These are phyloP conservation scores for Arthrinium phaeospermum DNA, from an alignment of 2,329 filamentous ascomycete genomes.

Conservation along the genomic window DNA sequence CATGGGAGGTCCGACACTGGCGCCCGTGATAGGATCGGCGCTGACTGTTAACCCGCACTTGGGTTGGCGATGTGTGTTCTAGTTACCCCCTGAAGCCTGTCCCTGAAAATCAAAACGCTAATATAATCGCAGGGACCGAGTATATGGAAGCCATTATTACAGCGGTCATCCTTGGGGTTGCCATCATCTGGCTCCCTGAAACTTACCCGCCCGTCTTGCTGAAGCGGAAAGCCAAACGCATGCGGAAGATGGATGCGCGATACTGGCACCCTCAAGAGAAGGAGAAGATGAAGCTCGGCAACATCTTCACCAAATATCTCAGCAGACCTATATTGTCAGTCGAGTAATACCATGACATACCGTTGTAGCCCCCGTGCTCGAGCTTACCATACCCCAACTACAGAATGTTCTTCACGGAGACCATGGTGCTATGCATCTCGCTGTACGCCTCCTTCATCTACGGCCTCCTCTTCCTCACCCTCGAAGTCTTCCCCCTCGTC, in stretches of 20 bases:
- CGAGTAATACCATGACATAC: conserved; percentile 27
- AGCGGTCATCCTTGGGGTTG: conserved; percentile 35
- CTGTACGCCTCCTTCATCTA: conserved; percentile 53
- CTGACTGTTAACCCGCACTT: conserved; percentile 40
- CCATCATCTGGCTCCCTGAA: conserved; percentile 40
- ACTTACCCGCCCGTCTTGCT: conserved; percentile 43
- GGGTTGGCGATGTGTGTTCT: conserved; percentile 46
- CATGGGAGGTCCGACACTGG: conserved; percentile 34
- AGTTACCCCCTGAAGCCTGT: neutral
- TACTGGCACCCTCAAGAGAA: conserved; percentile 53
- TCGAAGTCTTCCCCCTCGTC: conserved; percentile 54
- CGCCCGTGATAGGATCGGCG: conserved; percentile 48
- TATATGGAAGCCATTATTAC: conserved; percentile 50
- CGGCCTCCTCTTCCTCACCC: conserved; percentile 50
- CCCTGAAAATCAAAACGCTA: neutral
- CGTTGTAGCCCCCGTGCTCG: conserved; percentile 33
- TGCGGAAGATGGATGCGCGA: conserved; percentile 50
- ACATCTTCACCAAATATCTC: conserved; percentile 27
- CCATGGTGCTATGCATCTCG: conserved; percentile 52
- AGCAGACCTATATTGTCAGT: conserved; percentile 39
- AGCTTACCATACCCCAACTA: conserved; percentile 42
- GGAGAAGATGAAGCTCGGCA: conserved; percentile 30
- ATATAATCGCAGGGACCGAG: conserved; percentile 37
- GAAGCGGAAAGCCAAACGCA: conserved; percentile 35
- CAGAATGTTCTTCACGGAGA: conserved; percentile 52